A percentile compares a stretch with the other conserved stretches of the same genome.
These are phyloP conservation scores for Fusarium sulawesiense DNA, from an alignment of 2,329 filamentous ascomycete genomes.

Conservation along the genomic window DNA sequence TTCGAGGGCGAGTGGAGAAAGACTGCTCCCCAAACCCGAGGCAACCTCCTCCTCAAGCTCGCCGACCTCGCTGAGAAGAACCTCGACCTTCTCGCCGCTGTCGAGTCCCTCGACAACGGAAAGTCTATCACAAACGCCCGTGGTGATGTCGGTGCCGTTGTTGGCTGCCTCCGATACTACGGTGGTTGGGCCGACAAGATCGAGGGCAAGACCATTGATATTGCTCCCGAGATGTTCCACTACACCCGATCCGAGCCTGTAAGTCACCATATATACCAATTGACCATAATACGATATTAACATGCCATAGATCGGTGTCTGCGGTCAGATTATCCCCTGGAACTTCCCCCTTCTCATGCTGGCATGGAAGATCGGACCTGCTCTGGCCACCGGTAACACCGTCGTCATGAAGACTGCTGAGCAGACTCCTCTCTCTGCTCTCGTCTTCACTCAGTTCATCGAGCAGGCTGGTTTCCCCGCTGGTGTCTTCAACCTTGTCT, in stretches of 20 bases:
- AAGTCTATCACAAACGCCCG: constrained; percentile 82
- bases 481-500: constrained; percentile 81
- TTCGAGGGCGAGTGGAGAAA: constrained; percentile 79
- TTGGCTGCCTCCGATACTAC: constrained; percentile 77
- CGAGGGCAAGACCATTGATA: constrained; percentile 86
- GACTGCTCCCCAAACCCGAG: constrained; percentile 76
- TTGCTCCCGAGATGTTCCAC: constrained; percentile 81
- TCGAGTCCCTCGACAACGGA: constrained; percentile 90
- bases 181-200: constrained; percentile 95
- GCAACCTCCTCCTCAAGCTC: constrained; percentile 77
- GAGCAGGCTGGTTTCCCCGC: constrained; percentile 83
- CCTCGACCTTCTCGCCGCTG: constrained; percentile 77
- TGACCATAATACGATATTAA: constrained; percentile 16
- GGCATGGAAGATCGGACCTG: constrained; percentile 84
- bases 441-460: constrained; percentile 72
- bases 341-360: constrained; percentile 87
- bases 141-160: constrained; percentile 76
- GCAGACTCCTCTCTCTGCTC: constrained; percentile 78
- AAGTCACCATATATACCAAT: constrained; percentile 44
- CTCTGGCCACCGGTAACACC: constrained; percentile 77
- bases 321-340: constrained; percentile 90
- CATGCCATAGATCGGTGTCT: constrained; percentile 70
- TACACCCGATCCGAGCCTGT: constrained; percentile 82
- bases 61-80: constrained; percentile 86
- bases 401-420: constrained; percentile 80